Evolutionary conservation across 805 yeast genomes (phyloP), one percentile per base, ranked within the genome.

Genomic region (Myxozyma monticola): DNA sequence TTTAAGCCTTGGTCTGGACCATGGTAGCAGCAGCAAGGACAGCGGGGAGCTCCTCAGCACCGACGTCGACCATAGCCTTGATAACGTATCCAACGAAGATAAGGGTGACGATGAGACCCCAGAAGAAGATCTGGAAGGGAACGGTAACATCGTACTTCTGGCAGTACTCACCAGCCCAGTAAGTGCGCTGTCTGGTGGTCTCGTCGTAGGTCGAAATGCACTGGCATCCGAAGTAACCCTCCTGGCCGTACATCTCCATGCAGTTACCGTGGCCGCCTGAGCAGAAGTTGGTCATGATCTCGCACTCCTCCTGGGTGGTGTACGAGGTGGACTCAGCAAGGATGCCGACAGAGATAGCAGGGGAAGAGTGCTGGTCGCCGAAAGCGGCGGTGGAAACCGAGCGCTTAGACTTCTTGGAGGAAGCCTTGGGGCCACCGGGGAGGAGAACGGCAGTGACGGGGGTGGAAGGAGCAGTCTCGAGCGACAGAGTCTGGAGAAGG

Each of bases 121-220:
- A 85, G 60, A 84, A 76, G 57, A 85, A 72, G 61, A 85, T 73
- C 62, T 85, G 79, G 60, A 85, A 81, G 67, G 81, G 80, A 2
- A 78, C 74, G 38, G 85, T 76, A 51, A 84, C 75, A 61, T 86
- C 90, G 60, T 73, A 74, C 75, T 84, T 85, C 61, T 77, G 73
- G 67, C 93, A 85, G 54, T 80, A 78, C 50, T 51, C 54, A 17
- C 76, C 76, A 14, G 71, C 75, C 70, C 72, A 72, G 55, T 59
- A 51, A 22, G 68, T 65, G 28, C 65, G 65, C 49, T 57, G 61
- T 33, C 56, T 46, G 46, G 68, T 64, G 20, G 60, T 56, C 43
- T 43, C 48, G 54, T 67, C 65, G 50, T 51, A 64, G 18, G 68
- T 56, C 12, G 62, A 44, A 37, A 49, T 51, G 61, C 76, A 72